A percentile compares a stretch with the other conserved stretches of the same genome.
phyloP scores from a whole-genome alignment of 2,329 filamentous ascomycete genomes.

The Lecanicillium sp. region DNA sequence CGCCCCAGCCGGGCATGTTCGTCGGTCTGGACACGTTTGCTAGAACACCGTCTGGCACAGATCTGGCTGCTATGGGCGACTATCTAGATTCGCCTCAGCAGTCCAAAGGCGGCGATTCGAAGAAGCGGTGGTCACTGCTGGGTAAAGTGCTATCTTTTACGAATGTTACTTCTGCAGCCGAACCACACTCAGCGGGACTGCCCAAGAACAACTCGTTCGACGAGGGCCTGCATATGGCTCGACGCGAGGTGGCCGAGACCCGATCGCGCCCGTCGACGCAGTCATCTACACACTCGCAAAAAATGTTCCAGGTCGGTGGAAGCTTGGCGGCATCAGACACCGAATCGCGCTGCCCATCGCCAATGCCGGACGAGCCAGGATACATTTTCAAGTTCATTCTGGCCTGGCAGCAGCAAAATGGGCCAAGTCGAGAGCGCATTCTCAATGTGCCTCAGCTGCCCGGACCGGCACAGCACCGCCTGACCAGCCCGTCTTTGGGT shows the following conservation, averaged over 20 bases:
- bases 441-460: slow-evolving; percentile 65
- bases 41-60: slow-evolving; percentile 22
- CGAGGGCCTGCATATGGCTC: slow-evolving; percentile 44
- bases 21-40: slow-evolving; percentile 45
- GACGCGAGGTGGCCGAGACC: slow-evolving; percentile 44
- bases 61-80: slow-evolving; percentile 18
- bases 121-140: slow-evolving; percentile 58
- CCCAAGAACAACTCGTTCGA: slow-evolving; percentile 26
- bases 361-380: slow-evolving; percentile 47
- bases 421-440: slow-evolving; percentile 54
- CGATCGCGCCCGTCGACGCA: slow-evolving; percentile 26
- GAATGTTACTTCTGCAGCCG: slow-evolving; percentile 17
- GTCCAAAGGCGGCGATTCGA: slow-evolving; percentile 35
- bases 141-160: slow-evolving; percentile 52
- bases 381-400: slow-evolving; percentile 72
- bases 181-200: slow-evolving; percentile 12
- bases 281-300: slow-evolving; percentile 30
- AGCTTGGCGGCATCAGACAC: slow-evolving; percentile 39
- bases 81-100: slow-evolving; percentile 21
- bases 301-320: slow-evolving; percentile 25
- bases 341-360: slow-evolving; percentile 50
- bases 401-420: slow-evolving; percentile 54
- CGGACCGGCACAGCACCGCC: slow-evolving; percentile 59
- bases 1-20: slow-evolving; percentile 41
- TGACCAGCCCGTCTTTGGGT: slow-evolving; percentile 32